Conservation (phyloP, 2,329 filamentous ascomycete species). For the Stagonosporopsis cucurbitacearum region DNA sequence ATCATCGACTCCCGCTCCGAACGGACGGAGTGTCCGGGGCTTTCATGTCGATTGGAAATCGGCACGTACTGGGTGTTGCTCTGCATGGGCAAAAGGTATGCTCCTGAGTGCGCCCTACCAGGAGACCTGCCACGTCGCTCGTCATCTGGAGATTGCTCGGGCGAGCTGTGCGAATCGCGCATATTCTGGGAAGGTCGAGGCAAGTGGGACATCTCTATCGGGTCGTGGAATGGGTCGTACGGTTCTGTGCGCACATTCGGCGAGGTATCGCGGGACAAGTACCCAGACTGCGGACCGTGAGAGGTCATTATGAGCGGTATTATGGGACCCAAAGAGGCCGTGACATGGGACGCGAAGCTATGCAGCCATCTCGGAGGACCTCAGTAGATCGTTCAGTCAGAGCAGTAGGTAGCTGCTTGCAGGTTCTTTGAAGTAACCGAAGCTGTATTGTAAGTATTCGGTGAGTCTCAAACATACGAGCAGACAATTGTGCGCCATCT, state of each 20-base stretch:
- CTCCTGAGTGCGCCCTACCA: conserved; percentile 23
- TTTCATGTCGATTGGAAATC: conserved; percentile 21
- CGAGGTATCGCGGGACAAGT: conserved; percentile 35
- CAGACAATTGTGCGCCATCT: conserved; percentile 7
- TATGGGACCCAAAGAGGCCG: neutral
- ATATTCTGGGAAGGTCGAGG: conserved; percentile 19
- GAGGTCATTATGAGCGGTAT: conserved; percentile 31
- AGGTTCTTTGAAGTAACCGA: neutral
- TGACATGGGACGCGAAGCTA: neutral
- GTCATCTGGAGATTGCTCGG: conserved; percentile 19
- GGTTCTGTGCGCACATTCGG: conserved; percentile 35
- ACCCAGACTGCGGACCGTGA: conserved; percentile 22
- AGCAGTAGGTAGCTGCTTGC: neutral
- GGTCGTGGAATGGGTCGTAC: conserved; percentile 34
- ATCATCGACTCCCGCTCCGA: conserved; percentile 32
- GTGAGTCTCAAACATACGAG: neutral
- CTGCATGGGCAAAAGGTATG: conserved; percentile 24
- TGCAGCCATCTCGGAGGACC: neutral
- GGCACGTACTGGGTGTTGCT: conserved; percentile 30
- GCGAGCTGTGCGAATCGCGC: conserved; percentile 18
- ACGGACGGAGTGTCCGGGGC: conserved; percentile 21
- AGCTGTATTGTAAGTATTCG: neutral
- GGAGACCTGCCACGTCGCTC: conserved; percentile 20
- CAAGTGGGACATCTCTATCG: conserved; percentile 39
- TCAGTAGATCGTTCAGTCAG: neutral